A percentile compares a stretch with the other conserved stretches of the same genome.
These are phyloP conservation scores for Boechera stricta DNA, from an alignment of 345 rosid genomes.

Conservation along the genomic window DNA sequence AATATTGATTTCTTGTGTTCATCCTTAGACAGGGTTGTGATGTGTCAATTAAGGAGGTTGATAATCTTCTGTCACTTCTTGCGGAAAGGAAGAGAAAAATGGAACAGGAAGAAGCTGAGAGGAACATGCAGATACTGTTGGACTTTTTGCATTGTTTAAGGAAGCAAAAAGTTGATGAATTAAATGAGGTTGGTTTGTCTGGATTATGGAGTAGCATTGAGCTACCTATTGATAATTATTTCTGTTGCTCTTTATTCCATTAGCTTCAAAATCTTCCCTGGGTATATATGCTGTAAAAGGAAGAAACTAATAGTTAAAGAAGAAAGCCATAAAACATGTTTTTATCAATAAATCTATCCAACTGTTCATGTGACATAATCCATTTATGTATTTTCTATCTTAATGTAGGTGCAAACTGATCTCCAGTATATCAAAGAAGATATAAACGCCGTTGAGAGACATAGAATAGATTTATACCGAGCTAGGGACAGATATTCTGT, in stretches of 20 bases:
- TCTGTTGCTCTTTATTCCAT: constrained; percentile 2
- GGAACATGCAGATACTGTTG: constrained; percentile 94
- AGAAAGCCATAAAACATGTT: not conserved
- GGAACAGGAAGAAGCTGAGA: constrained; percentile 98
- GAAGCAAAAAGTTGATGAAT: constrained; percentile 91
- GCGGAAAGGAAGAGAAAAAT: constrained; percentile 90
- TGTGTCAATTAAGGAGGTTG: constrained; percentile 90
- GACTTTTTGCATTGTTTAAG: constrained; percentile 84
- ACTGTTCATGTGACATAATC: constrained; percentile 1
- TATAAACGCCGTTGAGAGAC: constrained; percentile 84
- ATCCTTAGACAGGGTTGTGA: constrained; percentile 82
- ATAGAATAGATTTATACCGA: constrained; percentile 80
- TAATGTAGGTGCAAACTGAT: constrained; percentile 76
- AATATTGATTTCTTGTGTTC: constrained; percentile 37
- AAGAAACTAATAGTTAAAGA: constrained; percentile 15
- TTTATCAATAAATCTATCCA: not conserved
- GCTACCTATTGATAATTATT: constrained; percentile 5
- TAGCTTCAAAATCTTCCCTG: constrained; percentile 1
- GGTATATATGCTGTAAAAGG: constrained; percentile 11
- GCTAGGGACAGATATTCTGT: constrained; percentile 81
- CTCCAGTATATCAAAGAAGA: constrained; percentile 91
- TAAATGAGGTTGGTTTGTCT: constrained; percentile 70
- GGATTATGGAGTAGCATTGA: constrained; percentile 14
- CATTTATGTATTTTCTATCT: constrained; percentile 21
- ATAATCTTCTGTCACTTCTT: constrained; percentile 70